Base-by-base conservation (phyloP, 768 basidiomycete genomes). In the Calvatia gigantea region DNA sequence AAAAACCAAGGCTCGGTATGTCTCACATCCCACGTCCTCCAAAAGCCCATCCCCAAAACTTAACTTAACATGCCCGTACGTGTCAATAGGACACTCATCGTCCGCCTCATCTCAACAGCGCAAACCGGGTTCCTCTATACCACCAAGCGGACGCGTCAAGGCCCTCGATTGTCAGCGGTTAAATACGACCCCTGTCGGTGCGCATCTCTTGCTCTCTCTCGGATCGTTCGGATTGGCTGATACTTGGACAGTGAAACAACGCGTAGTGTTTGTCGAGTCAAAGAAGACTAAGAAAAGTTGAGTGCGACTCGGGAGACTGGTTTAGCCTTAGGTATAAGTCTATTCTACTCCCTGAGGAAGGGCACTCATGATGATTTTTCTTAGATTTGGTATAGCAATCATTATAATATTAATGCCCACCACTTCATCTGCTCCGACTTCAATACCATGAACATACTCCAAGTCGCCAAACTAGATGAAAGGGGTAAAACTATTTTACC, bases 41-140 rank as follows among this genome's bases (percentile, higher is more conserved):
- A 37, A 17, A 45, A 25, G 14, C 56, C 14, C 17, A 54, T 33
- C n/a, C 45, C 25, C 41, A 42, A 11, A 12, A 12, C 19, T 8
- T 23, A 42, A n/a, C n/a, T 23, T 17, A 7, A 42, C 19, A 11
- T 15, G 12, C 33, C 35, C 17, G 17, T n/a, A 4, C 35, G 35
- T 14, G 14, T n/a, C 35, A 37, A 4, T 45, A 94, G 93, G 67
- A 92, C 90, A 2, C 69, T 95, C 52, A 86, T 96, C 53, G 85
- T 95, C 50, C 89, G 91, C 45, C 79, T 96, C 61, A 85, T 95
- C 57, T 95, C 94, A 12, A 92, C 92, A 0, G 94, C 94, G 0
- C 87, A 91, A 70, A 95, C 93, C 1, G 93, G 94, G 9, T 93
- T 81, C 74, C 94, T 94, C 70, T 96, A 95, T 72, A 91, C 91